Conservation (phyloP, 2,329 filamentous ascomycete species). For the Hymenoscyphus salicellus region DNA sequence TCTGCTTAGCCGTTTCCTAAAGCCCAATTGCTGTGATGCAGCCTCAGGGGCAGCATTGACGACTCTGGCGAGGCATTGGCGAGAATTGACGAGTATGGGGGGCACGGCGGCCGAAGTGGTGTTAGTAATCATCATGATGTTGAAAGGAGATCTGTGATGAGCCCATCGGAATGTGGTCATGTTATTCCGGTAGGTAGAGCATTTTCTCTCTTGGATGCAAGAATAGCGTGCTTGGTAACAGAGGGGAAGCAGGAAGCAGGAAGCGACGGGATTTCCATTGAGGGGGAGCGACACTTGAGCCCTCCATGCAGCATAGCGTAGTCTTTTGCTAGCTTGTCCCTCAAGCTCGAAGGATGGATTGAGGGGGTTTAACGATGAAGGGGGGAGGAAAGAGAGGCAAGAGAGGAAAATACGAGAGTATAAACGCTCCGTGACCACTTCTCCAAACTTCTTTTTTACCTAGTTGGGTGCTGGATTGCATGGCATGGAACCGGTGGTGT, state of each 20-base stretch:
- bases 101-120: slow-evolving; percentile 13
- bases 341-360: not conserved
- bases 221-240: slow-evolving; percentile 1
- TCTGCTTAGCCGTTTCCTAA: slow-evolving; percentile 18
- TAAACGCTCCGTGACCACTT: not conserved
- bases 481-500: not conserved
- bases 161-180: not conserved
- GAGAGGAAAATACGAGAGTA: not conserved
- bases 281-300: not conserved
- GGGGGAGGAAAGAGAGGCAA: not conserved
- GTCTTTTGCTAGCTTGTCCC: not conserved
- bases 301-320: not conserved
- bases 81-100: slow-evolving; percentile 2
- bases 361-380: not conserved
- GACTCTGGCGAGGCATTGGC: not conserved
- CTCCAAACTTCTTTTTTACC: not conserved
- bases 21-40: not conserved
- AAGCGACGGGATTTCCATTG: not conserved
- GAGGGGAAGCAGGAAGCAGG: slow-evolving; percentile 8
- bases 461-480: not conserved
- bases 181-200: not conserved
- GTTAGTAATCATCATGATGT: not conserved
- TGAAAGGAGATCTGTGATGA: not conserved
- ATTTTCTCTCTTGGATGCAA: not conserved
- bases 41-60: slow-evolving; percentile 1